A percentile compares a stretch with the other conserved stretches of the same genome.
Evolutionary conservation across 345 rosid genomes (phyloP).

Genomic region (Rhizophora mangle): DNA sequence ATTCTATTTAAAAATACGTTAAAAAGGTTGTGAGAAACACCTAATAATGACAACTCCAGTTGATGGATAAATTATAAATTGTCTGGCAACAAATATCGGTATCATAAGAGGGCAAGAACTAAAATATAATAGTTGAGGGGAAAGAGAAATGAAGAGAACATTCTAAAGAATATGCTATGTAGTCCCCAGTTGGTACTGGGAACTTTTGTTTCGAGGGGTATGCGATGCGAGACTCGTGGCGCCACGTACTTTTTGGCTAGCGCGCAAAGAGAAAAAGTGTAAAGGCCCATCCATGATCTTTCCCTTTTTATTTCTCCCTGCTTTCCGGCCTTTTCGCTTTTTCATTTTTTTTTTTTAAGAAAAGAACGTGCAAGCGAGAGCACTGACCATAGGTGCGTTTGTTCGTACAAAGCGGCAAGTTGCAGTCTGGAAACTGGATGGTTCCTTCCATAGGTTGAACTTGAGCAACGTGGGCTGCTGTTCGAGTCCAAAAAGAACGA

Average conservation of each 20-base stretch:
- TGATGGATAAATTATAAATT: not conserved
- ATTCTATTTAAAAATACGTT: too few relatives aligned
- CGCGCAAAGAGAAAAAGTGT: not conserved
- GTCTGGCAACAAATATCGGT: not conserved
- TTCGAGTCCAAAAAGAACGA: too few relatives aligned
- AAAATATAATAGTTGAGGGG: not conserved
- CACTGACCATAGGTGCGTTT: not conserved
- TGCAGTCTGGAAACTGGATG: not conserved
- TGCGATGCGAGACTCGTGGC: constrained; percentile 40
- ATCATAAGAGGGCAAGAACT: not conserved
- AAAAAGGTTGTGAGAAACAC: not conserved
- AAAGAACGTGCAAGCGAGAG: too few relatives aligned
- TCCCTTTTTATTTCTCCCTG: not conserved
- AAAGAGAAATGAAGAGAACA: constrained; percentile 31
- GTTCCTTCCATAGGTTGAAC: not conserved
- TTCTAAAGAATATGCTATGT: constrained; percentile 55
- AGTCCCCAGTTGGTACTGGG: not conserved
- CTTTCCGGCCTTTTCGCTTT: not conserved
- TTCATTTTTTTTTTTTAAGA: not conserved
- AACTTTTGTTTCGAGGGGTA: not conserved
- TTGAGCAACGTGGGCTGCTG: constrained; percentile 1
- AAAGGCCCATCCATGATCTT: not conserved
- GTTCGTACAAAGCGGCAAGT: not conserved
- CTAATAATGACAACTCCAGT: not conserved
- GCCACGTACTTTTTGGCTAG: constrained; percentile 40